A percentile compares a stretch with the other conserved stretches of the same genome.
Evolutionary conservation across 768 basidiomycete genomes (phyloP).

Genomic region (Trametes meyenii): DNA sequence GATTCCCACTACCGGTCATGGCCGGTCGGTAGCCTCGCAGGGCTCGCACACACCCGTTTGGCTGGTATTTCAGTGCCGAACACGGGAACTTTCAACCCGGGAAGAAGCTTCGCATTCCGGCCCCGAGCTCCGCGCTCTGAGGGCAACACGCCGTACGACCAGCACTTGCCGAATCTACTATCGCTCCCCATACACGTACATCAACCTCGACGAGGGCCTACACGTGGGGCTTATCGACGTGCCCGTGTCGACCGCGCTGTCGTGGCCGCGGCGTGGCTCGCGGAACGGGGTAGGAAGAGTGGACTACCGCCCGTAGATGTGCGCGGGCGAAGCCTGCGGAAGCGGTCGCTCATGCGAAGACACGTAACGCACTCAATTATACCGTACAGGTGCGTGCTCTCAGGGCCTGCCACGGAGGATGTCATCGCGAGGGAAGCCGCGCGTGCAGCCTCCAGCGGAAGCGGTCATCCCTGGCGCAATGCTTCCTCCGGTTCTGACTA

Average conservation of each 20-base stretch:
- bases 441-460: not conserved
- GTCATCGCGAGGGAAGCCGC: slow-evolving; percentile 4
- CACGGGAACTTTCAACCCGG: not conserved
- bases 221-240: slow-evolving; percentile 24
- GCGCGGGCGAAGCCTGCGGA: not conserved
- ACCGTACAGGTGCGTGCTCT: not conserved
- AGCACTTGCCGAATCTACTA: slow-evolving; percentile 5
- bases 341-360: not conserved
- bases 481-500: too few species aligned
- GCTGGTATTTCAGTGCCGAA: slow-evolving; percentile 11
- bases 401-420: not conserved
- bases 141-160: not conserved
- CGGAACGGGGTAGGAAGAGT: slow-evolving; percentile 2
- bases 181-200: slow-evolving; percentile 13
- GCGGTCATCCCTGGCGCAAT: too few species aligned
- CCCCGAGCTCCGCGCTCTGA: slow-evolving; percentile 17
- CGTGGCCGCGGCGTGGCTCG: too few species aligned
- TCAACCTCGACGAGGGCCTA: not conserved
- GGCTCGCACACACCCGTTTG: slow-evolving; percentile 3
- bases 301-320: not conserved
- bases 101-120: slow-evolving; percentile 17
- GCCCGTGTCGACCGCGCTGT: slow-evolving; percentile 7
- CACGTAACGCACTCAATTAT: slow-evolving; percentile 12
- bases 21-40: slow-evolving; percentile 17
- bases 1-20: slow-evolving; percentile 2